Evolutionary conservation across 352 stramenopile genomes (phyloP), one percentile per base, ranked within the genome.

Genomic region (Peronospora destructor): DNA sequence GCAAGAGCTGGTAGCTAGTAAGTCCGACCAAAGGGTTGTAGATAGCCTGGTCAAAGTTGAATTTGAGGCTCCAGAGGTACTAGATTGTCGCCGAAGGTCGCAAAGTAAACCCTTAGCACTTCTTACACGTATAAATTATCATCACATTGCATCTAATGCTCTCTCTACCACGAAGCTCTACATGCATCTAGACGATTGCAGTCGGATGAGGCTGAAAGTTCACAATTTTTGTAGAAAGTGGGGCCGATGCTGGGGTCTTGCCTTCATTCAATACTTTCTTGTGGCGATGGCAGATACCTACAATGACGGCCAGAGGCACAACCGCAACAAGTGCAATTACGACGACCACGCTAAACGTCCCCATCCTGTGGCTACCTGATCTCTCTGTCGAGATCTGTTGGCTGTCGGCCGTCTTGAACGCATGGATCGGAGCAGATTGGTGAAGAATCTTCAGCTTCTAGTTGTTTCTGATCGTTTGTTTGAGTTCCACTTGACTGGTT

Each of bases 181-280:
- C 30, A 30, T 30, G 26, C 8, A 30, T 21, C 42, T 67, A 71
- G 36, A 71, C 46, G 10, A 71, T 55, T 32, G 45, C 37, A 10
- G 43, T 53, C 23, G 38, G 23, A 17, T 69, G 64, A 0, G 49
- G 38, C 17, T 35, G 57, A 46, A 68, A 68, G 14, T 66, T 37
- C 9, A 61, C 39, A 25, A 56, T 66, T 11, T 47, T 46, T 16
- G 58, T 61, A 1, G 59, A 49, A 12, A 62, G n/a, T 13, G 58
- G 58, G 19, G 53, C 46, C n/a, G 53, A 36, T 41, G 64, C 49
- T 17, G 64, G 69, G 0, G 63, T 68, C 45, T 83, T 80, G 42
- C 46, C 58, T 21, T 67, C 61, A 6, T 66, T 53, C 21, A 83
- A 14, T 51, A 75, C 45, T 44, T 73, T 77, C 39, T 70, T 62